Evolutionary conservation across 192 early-diverging fungal genomes (phyloP).

Genomic region (Coemansia sp.): DNA sequence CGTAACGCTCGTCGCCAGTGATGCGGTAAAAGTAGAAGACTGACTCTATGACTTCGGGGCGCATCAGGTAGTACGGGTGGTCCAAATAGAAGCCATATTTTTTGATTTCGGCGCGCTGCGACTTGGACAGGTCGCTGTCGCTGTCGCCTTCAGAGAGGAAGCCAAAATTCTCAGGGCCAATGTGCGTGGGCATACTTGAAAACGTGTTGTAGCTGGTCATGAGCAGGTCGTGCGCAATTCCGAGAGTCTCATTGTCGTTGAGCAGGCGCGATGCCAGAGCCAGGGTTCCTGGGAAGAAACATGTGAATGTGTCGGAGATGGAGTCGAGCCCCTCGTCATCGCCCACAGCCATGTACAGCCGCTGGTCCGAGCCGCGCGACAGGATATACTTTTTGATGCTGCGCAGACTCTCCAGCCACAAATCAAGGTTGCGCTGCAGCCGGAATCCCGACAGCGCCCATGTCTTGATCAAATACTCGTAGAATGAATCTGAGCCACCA

Average conservation of each 20-base stretch:
- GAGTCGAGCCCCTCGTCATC: constrained; percentile 52
- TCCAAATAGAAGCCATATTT: constrained; percentile 52
- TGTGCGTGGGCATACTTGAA: constrained; percentile 45
- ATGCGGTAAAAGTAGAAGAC: constrained; percentile 83
- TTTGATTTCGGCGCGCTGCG: constrained; percentile 44
- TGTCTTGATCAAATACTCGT: constrained; percentile 94
- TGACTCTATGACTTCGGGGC: constrained; percentile 89
- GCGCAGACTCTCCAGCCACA: constrained; percentile 49
- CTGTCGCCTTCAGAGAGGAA: constrained; percentile 46
- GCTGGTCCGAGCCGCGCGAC: constrained; percentile 42
- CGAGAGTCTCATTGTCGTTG: constrained; percentile 36
- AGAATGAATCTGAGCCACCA: constrained; percentile 88
- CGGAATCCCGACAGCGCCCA: constrained; percentile 72
- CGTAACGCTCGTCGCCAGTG: constrained; percentile 85
- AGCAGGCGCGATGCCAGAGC: constrained; percentile 48
- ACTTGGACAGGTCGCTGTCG: constrained; percentile 28
- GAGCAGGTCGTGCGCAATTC: constrained; percentile 39
- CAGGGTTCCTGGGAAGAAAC: constrained; percentile 53
- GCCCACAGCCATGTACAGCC: constrained; percentile 53
- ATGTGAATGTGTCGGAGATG: constrained; percentile 51
- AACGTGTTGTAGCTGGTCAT: constrained; percentile 49
- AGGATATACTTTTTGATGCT: constrained; percentile 49
- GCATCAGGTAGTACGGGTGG: constrained; percentile 65
- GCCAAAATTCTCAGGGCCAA: constrained; percentile 54
- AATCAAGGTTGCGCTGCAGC: constrained; percentile 48